These are phyloP conservation scores for Melampsora larici-populina DNA, from an alignment of 1,284 basidiomycete species.

Conservation along the genomic window DNA sequence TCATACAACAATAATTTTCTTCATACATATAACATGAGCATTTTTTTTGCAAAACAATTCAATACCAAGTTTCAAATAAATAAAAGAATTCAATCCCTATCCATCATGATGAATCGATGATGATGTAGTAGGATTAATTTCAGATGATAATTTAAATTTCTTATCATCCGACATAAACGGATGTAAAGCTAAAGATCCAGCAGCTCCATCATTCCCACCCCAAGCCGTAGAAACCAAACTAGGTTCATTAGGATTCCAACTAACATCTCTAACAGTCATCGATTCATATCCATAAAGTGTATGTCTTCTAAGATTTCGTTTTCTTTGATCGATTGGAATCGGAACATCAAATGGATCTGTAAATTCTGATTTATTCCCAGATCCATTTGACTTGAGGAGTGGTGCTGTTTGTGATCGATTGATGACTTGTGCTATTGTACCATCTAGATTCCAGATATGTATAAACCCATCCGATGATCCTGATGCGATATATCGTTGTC, in stretches of 20 bases:
- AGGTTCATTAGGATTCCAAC: slow-evolving; percentile 84
- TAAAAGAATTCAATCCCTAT: too few species aligned
- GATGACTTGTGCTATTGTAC: slow-evolving; percentile 73
- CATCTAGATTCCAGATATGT: slow-evolving; percentile 92
- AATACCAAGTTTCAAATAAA: too few species aligned
- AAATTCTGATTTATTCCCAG: slow-evolving; percentile 52
- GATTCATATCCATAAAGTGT: slow-evolving; percentile 34
- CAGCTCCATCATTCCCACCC: slow-evolving; percentile 58
- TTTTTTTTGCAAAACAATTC: too few species aligned
- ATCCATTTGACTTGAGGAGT: slow-evolving; percentile 58
- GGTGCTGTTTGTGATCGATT: slow-evolving; percentile 75
- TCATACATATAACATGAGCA: too few species aligned
- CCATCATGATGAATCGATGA: too few species aligned
- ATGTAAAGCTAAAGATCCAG: slow-evolving; percentile 48
- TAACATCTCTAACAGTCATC: slow-evolving; percentile 75
- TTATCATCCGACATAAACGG: slow-evolving; percentile 45
- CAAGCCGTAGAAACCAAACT: slow-evolving; percentile 86
- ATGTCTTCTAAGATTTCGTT: slow-evolving; percentile 42
- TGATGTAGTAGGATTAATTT: too few species aligned
- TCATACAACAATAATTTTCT: too few species aligned
- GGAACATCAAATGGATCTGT: slow-evolving; percentile 49
- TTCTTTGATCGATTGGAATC: slow-evolving; percentile 16
- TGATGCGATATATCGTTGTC: slow-evolving; percentile 87
- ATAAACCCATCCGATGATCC: slow-evolving; percentile 62
- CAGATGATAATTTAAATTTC: background rate